Evolutionary conservation across 768 basidiomycete genomes (phyloP), one percentile per base, ranked within the genome.

Genomic region (Collybiopsis luxurians): DNA sequence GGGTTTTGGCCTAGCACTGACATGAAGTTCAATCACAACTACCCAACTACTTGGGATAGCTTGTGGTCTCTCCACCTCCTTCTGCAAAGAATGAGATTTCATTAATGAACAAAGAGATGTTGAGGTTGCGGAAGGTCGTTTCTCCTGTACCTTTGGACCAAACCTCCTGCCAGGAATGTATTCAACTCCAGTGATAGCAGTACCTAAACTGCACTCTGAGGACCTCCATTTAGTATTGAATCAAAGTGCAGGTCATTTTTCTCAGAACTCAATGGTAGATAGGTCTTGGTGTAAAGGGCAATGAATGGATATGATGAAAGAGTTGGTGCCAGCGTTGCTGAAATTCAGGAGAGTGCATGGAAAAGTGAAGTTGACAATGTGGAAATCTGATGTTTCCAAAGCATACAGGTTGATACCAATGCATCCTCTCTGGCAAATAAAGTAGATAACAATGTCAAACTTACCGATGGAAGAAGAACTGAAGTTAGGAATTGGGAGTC

Each of bases 381-480:
- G 70, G 66, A 77, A 78, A 54, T 69, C 68, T 0, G 75, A 80
- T 53, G 71, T 79, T 0, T 62, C 65, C 0, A 56, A 64, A 11
- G 76, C 77, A 0, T 77, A 74, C 46, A 60, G 66, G 0, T 64
- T 55, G 0, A 51, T 74, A 26, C 78, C 72, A 0, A 66, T 76
- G 54, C 66, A 73, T 34, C 67, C 64, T 0, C 43, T 66, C 0
- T 73, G 68, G 70, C 68, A 71, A n/a, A 36, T 11, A 72, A 74
- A 36, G 45, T 34, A 6, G 31, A 6, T 34, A 6, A 34, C 31
- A 47, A 59, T 47, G 61, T 70, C 0, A 65, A 69, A 2, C 49
- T 42, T 0, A 10, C 42, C 0, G 62, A 64, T 40, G 60, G 64
- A 0, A 58, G 60, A 0, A 3, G 45, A 0, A 64, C 46, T 0